Conservation (phyloP, 257 asterid genomes). For the Przewalskia tangutica region DNA sequence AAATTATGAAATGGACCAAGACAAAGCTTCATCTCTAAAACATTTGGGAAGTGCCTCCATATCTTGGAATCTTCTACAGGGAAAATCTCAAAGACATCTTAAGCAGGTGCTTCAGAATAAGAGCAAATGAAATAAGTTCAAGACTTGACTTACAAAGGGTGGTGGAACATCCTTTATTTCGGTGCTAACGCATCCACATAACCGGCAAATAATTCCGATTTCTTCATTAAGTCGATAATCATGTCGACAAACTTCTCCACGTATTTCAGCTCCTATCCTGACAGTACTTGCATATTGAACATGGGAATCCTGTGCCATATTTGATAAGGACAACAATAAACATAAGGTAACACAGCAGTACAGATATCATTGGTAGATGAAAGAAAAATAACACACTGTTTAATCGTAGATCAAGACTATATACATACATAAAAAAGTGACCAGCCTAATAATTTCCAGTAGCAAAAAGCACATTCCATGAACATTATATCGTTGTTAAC, state of each 20-base stretch:
- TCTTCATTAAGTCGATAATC: slow-evolving; percentile 75
- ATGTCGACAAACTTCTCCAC: slow-evolving; percentile 45
- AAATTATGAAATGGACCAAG: background rate
- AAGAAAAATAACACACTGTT: background rate
- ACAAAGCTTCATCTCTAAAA: background rate
- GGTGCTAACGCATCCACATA: slow-evolving; percentile 68
- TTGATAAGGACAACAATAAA: background rate
- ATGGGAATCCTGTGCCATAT: slow-evolving; percentile 35
- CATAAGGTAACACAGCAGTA: background rate
- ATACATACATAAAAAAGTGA: background rate
- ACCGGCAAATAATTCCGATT: slow-evolving; percentile 66
- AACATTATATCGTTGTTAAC: background rate
- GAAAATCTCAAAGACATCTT: background rate
- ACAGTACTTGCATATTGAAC: slow-evolving; percentile 18
- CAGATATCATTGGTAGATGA: background rate
- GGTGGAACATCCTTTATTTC: slow-evolving; percentile 86
- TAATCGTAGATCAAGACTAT: background rate
- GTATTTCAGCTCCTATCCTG: slow-evolving; percentile 19
- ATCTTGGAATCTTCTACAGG: background rate
- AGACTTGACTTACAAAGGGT: slow-evolving; percentile 55
- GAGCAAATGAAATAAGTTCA: background rate
- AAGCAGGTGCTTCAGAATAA: background rate
- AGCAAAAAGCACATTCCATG: background rate
- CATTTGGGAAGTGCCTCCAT: background rate
- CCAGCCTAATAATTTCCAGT: background rate